phyloP scores from a whole-genome alignment of 1,284 basidiomycete genomes.

The Gastroboletus turbinatus region DNA sequence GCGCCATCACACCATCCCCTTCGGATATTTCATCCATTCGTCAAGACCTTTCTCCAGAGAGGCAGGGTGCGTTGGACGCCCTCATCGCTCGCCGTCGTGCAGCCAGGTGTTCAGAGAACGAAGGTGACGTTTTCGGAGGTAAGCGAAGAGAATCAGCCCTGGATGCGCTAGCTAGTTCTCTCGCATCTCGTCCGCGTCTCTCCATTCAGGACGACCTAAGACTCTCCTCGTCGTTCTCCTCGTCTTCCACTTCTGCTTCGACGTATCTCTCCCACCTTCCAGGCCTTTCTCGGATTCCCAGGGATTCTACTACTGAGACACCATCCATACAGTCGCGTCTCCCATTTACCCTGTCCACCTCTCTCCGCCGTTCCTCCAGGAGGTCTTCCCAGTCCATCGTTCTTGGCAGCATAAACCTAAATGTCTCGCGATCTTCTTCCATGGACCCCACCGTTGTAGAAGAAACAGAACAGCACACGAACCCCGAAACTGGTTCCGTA shows the following conservation, averaged over 20 bases:
- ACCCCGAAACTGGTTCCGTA: conserved; percentile 8
- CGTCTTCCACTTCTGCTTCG: conserved; percentile 24
- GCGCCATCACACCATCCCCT: conserved; percentile 47
- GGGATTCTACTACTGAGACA: conserved; percentile 16
- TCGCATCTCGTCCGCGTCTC: conserved; percentile 28
- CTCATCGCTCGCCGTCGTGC: conserved; percentile 31
- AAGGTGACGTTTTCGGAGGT: conserved; percentile 29
- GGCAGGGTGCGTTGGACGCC: conserved; percentile 40
- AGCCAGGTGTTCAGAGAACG: conserved; percentile 14
- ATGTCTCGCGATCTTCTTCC: conserved; percentile 26
- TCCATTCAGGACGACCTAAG: conserved; percentile 13
- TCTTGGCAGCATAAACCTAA: conserved; percentile 28
- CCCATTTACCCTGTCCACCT: conserved; percentile 16
- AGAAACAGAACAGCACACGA: conserved; percentile 13
- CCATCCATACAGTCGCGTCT: conserved; percentile 19
- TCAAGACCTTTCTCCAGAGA: conserved; percentile 41
- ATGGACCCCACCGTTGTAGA: conserved; percentile 17
- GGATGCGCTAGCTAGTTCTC: conserved; percentile 23
- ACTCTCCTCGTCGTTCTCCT: conserved; percentile 23
- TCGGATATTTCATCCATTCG: conserved; percentile 52
- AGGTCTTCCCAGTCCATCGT: conserved; percentile 25
- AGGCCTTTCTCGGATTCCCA: conserved; percentile 4
- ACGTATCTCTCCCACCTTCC: conserved; percentile 20
- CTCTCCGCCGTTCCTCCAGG: conserved; percentile 22
- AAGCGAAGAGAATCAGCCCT: conserved; percentile 15